Base-by-base conservation (phyloP, 2,329 filamentous ascomycete species). In the Leptographium procerum region DNA sequence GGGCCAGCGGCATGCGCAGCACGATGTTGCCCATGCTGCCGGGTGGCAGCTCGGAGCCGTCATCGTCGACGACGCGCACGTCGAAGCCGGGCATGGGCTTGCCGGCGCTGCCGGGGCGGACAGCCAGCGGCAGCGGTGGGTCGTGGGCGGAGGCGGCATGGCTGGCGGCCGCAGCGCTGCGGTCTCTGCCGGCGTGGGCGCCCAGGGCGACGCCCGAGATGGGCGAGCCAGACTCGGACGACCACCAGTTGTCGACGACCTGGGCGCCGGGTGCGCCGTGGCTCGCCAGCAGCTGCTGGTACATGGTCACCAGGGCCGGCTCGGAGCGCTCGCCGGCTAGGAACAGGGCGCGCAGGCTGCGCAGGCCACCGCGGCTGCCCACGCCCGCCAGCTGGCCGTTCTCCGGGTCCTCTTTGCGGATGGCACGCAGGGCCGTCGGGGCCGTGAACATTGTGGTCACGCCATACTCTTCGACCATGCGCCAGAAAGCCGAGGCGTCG, bases 81-180 rank as follows among this genome's bases (percentile, higher is more conserved):
- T 96, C 89, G 66, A 95, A 96, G 0, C 91, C 92, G 0, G 91
- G 91, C 85, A 95, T 90, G 0, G 91, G 82, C 69, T 95, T 94
- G 0, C 91, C 91, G 6, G 91, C 92, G 61, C 88, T 92, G 1
- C 92, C 92, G 1, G 91, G 88, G 65, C 87, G 91, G 68, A 92
- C 82, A 0, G 73, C 69, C 33, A 88, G 71, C 1, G 86, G 80
- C 45, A 71, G 70, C 6, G 68, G 66, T 5, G 57, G 55, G 11
- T 50, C 40, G 28, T 52, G 33, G n/a, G 56, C 52, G 19, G 57
- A 28, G 16, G 45, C 16, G 13, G 45, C 43, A 50, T 65, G 14
- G 36, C 22, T 9, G 33, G 72, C 72, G 19, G 70, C 66, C 19
- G 70, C 67, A 4, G 75, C 77, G 14, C 68, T 70, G 55, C 81